Base-by-base conservation (phyloP, 2,329 filamentous ascomycete species). In the Fonsecaea erecta region DNA sequence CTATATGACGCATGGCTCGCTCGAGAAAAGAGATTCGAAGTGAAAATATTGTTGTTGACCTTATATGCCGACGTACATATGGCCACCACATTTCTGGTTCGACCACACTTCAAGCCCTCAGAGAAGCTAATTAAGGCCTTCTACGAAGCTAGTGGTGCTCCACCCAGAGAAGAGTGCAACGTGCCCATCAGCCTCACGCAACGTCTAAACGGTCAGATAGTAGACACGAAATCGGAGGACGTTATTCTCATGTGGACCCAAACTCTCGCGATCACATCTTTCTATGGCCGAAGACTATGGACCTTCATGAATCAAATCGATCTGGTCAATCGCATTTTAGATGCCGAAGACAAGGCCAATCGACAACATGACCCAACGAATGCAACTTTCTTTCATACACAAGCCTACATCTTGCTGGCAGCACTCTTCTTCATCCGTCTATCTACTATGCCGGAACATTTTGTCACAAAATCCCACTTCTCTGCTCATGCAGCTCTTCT, bases 41-140 rank as follows among this genome's bases (percentile, higher is more conserved):
- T 46, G 40, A 46, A 46, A 21, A n/a, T 46, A 46, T 46, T 46
- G 40, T 4, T 46, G 40, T 46, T 46, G 40, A 46, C 40, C 40
- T 12, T 46, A 12, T 46, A 46, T 12, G 40, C 40, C 4, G 40
- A 46, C 40, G 40, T 46, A 12, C 40, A 46, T 46, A 46, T 46
- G 40, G 40, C 40, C 40, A 46, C 14, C 40, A 46, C 40, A 46
- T 46, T 46, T 46, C 40, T 46, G 40, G 40, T 46, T 46, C 40
- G 40, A 46, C 40, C 40, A 46, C 40, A 46, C 40, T 46, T 46
- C 40, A 46, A 46, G 40, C 40, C 40, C 40, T 46, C 40, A 46
- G 18, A 46, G 11, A 46, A 46, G 11, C 40, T 46, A 16, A 12
- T 46, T 46, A n/a, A 4, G 40, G 40, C 40, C 40, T 46, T 46